phyloP scores from a whole-genome alignment of 202 grass and related monocot species.

The Carex arenaria region DNA sequence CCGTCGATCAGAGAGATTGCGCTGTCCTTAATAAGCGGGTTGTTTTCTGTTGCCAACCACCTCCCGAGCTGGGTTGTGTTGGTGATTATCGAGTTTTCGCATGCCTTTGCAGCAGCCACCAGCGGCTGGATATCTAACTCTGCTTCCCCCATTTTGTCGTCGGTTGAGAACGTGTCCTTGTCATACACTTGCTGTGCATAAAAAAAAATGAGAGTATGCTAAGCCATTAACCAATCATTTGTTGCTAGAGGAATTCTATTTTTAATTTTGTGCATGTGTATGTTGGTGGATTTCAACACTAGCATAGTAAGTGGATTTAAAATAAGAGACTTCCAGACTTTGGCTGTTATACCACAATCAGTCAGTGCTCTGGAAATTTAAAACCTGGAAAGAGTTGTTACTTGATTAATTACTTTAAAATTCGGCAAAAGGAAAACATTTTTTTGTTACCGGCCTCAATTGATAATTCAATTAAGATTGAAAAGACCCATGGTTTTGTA shows the following conservation, averaged over 20 bases:
- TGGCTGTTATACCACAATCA: background rate
- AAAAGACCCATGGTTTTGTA: background rate
- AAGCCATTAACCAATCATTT: background rate
- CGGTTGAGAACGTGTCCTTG: conserved; percentile 84
- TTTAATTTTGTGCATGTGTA: background rate
- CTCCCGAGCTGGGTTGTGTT: conserved; percentile 56
- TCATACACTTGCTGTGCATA: conserved; percentile 74
- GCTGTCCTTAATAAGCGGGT: conserved; percentile 51
- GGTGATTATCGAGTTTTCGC: conserved; percentile 39
- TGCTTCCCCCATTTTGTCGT: conserved; percentile 83
- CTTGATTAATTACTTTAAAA: background rate
- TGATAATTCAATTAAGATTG: background rate
- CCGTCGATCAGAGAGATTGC: conserved; percentile 46
- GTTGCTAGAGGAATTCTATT: background rate
- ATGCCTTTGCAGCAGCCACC: conserved; percentile 69
- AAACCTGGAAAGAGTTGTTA: background rate
- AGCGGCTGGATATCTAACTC: conserved; percentile 82
- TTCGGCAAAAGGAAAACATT: background rate
- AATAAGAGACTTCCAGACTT: background rate
- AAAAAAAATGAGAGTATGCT: background rate
- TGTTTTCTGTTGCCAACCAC: conserved; percentile 58
- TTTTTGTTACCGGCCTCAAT: background rate
- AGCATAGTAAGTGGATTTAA: background rate
- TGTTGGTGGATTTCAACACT: background rate
- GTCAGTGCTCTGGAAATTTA: background rate